Percentiles rank a stretch among this genome's conserved stretches.
phyloP scores from a whole-genome alignment of 139 green algal genomes.

The Desmodesmus armatus region DNA sequence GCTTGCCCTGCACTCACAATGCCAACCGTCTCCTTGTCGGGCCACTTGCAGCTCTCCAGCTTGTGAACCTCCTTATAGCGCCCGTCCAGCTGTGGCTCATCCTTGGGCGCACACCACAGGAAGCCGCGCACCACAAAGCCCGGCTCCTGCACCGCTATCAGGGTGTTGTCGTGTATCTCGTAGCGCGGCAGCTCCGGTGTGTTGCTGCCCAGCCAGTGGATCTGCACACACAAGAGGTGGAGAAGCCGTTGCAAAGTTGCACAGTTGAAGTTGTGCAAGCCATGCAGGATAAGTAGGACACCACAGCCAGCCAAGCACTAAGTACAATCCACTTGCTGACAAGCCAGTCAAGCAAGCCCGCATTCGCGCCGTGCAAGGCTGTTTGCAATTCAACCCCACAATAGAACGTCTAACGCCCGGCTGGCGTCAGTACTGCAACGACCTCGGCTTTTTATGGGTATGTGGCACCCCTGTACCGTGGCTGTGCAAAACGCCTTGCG shows the following conservation, averaged over 20 bases:
- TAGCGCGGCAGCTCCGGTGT: background rate
- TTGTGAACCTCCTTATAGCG: background rate
- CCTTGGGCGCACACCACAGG: slow-evolving; percentile 22
- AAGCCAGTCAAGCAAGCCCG: too few species aligned
- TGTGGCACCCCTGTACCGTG: too few species aligned
- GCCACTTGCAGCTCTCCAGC: slow-evolving; percentile 1
- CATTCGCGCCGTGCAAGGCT: too few species aligned
- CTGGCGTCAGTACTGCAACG: too few species aligned
- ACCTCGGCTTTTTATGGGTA: too few species aligned
- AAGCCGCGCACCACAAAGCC: slow-evolving; percentile 25
- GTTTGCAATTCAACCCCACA: too few species aligned
- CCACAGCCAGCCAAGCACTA: too few species aligned
- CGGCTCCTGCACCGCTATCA: slow-evolving; percentile 4
- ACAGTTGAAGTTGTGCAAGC: background rate
- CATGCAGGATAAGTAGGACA: too few species aligned
- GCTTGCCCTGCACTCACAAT: slow-evolving; percentile 15
- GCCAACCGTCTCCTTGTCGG: background rate
- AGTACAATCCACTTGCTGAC: too few species aligned
- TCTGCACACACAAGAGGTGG: slow-evolving; percentile 9
- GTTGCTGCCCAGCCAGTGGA: slow-evolving; percentile 20
- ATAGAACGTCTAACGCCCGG: too few species aligned
- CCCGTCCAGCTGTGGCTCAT: background rate
- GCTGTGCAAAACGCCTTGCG: too few species aligned
- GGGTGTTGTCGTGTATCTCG: background rate
- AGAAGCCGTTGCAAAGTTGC: too few species aligned